Evolutionary conservation across 2,329 filamentous ascomycete genomes (phyloP).

Genomic region (Bipolaris gigantea): DNA sequence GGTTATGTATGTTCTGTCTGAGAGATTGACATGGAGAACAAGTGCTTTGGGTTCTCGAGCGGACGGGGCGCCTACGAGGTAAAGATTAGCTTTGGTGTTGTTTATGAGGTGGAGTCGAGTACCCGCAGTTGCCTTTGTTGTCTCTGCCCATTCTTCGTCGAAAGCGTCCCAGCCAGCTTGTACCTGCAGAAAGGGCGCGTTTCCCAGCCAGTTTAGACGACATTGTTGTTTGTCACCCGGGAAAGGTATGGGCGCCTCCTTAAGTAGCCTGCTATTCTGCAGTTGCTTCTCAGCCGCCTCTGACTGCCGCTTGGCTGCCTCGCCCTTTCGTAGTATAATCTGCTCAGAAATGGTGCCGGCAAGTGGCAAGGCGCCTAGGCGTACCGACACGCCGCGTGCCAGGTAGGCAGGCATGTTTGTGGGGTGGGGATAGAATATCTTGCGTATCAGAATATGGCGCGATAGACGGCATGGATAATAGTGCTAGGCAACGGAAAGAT

Average conservation of each 20-base stretch:
- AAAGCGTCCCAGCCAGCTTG: slow-evolving; percentile 14
- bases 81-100: neutral
- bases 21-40: slow-evolving; percentile 36
- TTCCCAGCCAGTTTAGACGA: slow-evolving; percentile 34
- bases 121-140: neutral
- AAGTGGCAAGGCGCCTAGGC: slow-evolving; percentile 31
- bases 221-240: slow-evolving; percentile 26
- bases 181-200: slow-evolving; percentile 39
- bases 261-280: slow-evolving; percentile 21
- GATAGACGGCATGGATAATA: neutral
- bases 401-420: slow-evolving; percentile 38
- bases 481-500: neutral
- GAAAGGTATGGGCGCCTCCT: slow-evolving; percentile 31
- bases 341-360: slow-evolving; percentile 29
- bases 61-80: neutral
- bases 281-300: slow-evolving; percentile 28
- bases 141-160: neutral
- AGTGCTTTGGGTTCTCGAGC: slow-evolving; percentile 24
- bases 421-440: neutral
- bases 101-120: neutral
- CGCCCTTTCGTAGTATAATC: slow-evolving; percentile 27
- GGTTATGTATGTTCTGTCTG: slow-evolving; percentile 34
- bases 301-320: slow-evolving; percentile 21
- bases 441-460: neutral
- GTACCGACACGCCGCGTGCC: slow-evolving; percentile 29